Evolutionary conservation across 2,329 filamentous ascomycete species (phyloP).

Genomic region (Diaporthe australafricana): DNA sequence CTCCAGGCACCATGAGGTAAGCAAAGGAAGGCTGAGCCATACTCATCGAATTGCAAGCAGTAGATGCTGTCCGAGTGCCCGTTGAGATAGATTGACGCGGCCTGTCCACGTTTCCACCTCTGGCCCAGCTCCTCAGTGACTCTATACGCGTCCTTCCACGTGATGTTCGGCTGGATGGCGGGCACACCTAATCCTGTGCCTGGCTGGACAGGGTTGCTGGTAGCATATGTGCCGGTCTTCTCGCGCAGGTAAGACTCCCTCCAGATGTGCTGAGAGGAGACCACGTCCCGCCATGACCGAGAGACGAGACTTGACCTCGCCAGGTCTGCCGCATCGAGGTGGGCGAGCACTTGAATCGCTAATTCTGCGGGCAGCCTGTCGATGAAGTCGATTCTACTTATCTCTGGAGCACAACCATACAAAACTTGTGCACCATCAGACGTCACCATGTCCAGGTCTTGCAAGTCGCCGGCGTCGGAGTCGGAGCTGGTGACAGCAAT

Average conservation of each 20-base stretch:
- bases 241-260: slow-evolving; percentile 72
- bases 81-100: slow-evolving; percentile 87
- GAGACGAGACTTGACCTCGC: slow-evolving; percentile 63
- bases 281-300: slow-evolving; percentile 59
- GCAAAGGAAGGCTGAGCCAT: slow-evolving; percentile 50
- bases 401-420: slow-evolving; percentile 48
- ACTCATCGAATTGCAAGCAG: slow-evolving; percentile 98
- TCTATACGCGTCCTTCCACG: slow-evolving; percentile 89
- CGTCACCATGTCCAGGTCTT: slow-evolving; percentile 36
- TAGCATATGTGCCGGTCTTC: slow-evolving; percentile 71
- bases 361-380: slow-evolving; percentile 66
- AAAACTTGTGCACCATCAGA: slow-evolving; percentile 46
- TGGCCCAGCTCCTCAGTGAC: slow-evolving; percentile 80
- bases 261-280: slow-evolving; percentile 70
- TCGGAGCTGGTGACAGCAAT: slow-evolving; percentile 64
- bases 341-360: slow-evolving; percentile 67
- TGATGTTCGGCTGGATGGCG: slow-evolving; percentile 67
- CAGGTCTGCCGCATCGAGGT: slow-evolving; percentile 66
- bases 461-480: slow-evolving; percentile 46
- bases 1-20: background rate
- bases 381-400: slow-evolving; percentile 70
- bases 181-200: slow-evolving; percentile 70
- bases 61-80: slow-evolving; percentile 97
- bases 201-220: slow-evolving; percentile 61
- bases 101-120: slow-evolving; percentile 83